Evolutionary conservation across 2,329 filamentous ascomycete genomes (phyloP).

Genomic region (Xylaria polymorpha): DNA sequence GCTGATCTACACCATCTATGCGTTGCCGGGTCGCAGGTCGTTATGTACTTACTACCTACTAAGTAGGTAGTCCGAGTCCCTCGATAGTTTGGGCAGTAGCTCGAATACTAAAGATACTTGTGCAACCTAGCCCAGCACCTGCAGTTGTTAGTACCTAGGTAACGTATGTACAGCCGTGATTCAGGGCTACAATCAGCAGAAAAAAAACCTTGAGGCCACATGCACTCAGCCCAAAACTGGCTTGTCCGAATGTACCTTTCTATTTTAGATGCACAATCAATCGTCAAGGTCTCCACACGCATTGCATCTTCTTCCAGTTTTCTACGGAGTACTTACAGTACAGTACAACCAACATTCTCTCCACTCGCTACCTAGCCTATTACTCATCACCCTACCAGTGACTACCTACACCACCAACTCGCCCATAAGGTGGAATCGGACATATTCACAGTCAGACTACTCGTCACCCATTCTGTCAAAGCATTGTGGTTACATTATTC

Average conservation of each 20-base stretch:
- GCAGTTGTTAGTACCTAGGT: too few relatives aligned
- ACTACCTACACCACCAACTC: not conserved
- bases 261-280: not conserved
- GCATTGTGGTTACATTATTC: slow-evolving; percentile 30
- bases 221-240: slow-evolving; percentile 6
- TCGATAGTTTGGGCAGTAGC: not conserved
- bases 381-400: slow-evolving; percentile 9
- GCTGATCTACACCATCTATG: not conserved
- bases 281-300: slow-evolving; percentile 14
- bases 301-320: slow-evolving; percentile 13
- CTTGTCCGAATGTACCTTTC: not conserved
- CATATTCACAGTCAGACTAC: slow-evolving; percentile 20
- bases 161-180: not conserved
- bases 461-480: slow-evolving; percentile 6
- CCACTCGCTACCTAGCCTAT: slow-evolving; percentile 28
- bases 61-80: not conserved
- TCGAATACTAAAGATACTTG: not conserved
- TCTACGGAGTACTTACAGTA: too few relatives aligned
- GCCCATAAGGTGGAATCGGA: slow-evolving; percentile 17
- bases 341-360: not conserved
- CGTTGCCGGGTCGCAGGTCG: not conserved
- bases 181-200: not conserved
- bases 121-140: not conserved
- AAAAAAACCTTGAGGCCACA: slow-evolving; percentile 3
- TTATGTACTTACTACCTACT: too few relatives aligned